Conservation (phyloP, 371 early-diverging fungal species). For the Smittium culicis region DNA sequence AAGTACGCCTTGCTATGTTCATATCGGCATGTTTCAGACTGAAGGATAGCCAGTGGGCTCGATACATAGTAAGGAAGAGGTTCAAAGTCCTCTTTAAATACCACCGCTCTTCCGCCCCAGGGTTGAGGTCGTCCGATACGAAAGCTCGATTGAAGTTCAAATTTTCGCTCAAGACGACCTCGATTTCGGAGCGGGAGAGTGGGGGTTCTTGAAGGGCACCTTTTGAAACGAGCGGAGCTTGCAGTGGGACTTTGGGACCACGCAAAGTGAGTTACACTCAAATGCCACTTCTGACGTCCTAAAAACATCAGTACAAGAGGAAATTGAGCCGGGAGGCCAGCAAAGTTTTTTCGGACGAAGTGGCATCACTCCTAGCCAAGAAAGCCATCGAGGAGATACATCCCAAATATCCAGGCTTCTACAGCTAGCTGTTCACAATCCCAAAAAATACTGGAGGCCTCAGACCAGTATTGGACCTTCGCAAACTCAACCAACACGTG, state of each 20-base stretch:
- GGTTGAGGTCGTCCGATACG: too few relatives aligned
- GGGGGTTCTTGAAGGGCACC: too few relatives aligned
- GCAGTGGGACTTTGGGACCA: not conserved
- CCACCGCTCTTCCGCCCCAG: too few relatives aligned
- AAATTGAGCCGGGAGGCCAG: too few relatives aligned
- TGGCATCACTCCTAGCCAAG: not conserved
- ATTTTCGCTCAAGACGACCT: too few relatives aligned
- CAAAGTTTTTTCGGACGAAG: not conserved
- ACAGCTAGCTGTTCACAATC: slow-evolving; percentile 1
- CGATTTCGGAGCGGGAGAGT: too few relatives aligned
- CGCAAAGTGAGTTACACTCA: too few relatives aligned
- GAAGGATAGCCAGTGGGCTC: not conserved
- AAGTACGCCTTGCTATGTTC: not conserved
- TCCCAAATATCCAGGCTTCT: not conserved
- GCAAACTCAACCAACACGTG: slow-evolving; percentile 23
- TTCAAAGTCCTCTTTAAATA: not conserved
- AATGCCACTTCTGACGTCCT: too few relatives aligned
- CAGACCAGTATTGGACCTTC: slow-evolving; percentile 24
- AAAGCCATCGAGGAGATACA: slow-evolving; percentile 2
- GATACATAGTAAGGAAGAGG: not conserved
- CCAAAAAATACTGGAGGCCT: slow-evolving; percentile 11
- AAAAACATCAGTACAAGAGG: too few relatives aligned
- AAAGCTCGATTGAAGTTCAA: too few relatives aligned
- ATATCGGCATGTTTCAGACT: not conserved
- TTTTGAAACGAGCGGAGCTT: not conserved